Percentiles rank a stretch among this genome's conserved stretches.
Evolutionary conservation across 2,329 filamentous ascomycete species (phyloP).

Genomic region (Purpureocillium takamizusanense): DNA sequence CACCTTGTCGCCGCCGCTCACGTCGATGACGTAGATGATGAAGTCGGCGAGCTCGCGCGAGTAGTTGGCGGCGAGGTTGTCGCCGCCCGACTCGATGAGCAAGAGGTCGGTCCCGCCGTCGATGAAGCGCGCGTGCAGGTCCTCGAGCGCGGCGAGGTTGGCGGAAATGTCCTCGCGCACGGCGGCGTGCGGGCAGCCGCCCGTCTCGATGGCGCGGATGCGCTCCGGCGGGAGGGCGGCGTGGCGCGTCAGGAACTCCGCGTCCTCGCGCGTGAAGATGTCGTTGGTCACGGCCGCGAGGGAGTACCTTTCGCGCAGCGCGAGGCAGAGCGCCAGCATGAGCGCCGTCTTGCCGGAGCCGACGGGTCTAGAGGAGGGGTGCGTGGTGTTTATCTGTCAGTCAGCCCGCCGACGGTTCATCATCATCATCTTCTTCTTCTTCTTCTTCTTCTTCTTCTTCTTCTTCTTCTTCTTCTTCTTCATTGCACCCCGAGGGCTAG

Average conservation of each 20-base stretch:
- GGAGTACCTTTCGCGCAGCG: slow-evolving; percentile 70
- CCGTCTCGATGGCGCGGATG: slow-evolving; percentile 94
- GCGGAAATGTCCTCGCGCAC: slow-evolving; percentile 94
- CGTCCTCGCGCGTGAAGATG: slow-evolving; percentile 97
- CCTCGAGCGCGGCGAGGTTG: slow-evolving; percentile 87
- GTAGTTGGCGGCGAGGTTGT: slow-evolving; percentile 97
- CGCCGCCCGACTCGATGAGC: slow-evolving; percentile 90
- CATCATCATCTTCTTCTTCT: too few relatives aligned
- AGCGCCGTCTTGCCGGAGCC: slow-evolving; percentile 95
- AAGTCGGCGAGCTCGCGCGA: slow-evolving; percentile 89
- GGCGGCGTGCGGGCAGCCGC: slow-evolving; percentile 92
- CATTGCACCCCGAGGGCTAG: too few relatives aligned
- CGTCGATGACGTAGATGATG: slow-evolving; percentile 98
- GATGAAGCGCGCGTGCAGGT: slow-evolving; percentile 75
- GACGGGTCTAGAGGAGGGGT: slow-evolving; percentile 56
- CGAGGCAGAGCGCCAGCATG: slow-evolving; percentile 86
- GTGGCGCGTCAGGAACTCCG: slow-evolving; percentile 89
- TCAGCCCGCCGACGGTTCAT: too few relatives aligned
- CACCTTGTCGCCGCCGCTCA: slow-evolving; percentile 92
- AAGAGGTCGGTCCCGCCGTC: slow-evolving; percentile 65
- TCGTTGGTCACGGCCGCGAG: slow-evolving; percentile 97
- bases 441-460: too few relatives aligned
- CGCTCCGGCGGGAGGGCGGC: slow-evolving; percentile 71
- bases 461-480: too few relatives aligned
- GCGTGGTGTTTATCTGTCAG: background rate